These are phyloP conservation scores for Pichia sp. DNA, from an alignment of 1,139 yeast genomes.

Conservation along the genomic window DNA sequence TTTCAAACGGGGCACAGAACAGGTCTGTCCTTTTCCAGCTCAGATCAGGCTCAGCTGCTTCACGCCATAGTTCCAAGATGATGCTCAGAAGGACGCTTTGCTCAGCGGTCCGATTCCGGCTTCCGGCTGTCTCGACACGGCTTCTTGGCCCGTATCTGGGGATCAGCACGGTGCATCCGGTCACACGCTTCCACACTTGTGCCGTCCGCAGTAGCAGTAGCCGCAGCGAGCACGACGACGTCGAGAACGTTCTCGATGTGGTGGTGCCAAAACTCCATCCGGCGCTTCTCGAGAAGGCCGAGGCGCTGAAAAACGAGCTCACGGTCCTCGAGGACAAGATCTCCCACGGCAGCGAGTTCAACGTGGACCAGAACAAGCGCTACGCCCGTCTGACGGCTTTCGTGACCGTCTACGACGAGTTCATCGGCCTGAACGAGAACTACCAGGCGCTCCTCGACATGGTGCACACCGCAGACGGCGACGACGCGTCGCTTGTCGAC, in stretches of 20 bases:
- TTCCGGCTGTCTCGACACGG: no score
- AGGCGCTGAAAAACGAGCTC: conserved; percentile 48
- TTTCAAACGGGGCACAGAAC: no score
- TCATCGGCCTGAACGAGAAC: conserved; percentile 29
- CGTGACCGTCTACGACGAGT: conserved; percentile 49
- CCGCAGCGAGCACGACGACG: neutral
- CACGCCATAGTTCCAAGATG: no score
- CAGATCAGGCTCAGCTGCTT: no score
- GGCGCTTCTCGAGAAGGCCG: conserved; percentile 58
- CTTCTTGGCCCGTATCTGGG: no score
- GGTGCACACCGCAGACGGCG: conserved; percentile 35
- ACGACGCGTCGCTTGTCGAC: conserved; percentile 32
- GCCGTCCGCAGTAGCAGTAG: neutral
- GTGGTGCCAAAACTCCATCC: conserved; percentile 37
- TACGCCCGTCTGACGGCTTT: conserved; percentile 54
- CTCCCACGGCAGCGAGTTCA: conserved; percentile 44
- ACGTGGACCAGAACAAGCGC: conserved; percentile 52
- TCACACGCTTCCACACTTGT: no score
- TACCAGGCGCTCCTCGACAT: conserved; percentile 33
- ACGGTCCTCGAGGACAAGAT: conserved; percentile 44
- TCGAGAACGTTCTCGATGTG: neutral
- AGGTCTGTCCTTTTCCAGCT: no score
- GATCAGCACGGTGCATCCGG: no score
- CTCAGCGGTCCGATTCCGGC: no score
- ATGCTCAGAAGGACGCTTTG: no score